Base-by-base conservation (phyloP, 2,329 filamentous ascomycete genomes). In the Myriosclerotinia duriaeana region DNA sequence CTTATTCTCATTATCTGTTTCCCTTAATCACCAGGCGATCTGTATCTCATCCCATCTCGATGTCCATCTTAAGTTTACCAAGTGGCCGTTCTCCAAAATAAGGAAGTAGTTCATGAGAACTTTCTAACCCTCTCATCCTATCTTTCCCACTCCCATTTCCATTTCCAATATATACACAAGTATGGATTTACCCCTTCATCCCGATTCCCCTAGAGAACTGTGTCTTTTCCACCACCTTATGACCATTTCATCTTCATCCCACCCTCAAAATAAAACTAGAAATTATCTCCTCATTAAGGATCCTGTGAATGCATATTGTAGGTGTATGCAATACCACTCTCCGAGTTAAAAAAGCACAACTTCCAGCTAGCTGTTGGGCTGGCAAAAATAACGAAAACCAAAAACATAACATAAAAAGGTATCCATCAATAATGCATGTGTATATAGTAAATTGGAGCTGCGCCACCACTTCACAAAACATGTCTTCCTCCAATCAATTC, bases 211-310 rank as follows among this genome's bases (percentile, higher is more conserved):
- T 22, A 17, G 12, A 22, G 17, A 60, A 14, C 9, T 36, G 30
- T 17, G 30, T 26, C n/a, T 20, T 50, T 26, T 12, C 30, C 14
- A 15, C 14, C 11, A n/a, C n/a, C 58, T 38, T 15, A 8, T 52
- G 30, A 52, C 9, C n/a, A 26, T n/a, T 20, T 46, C 44, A 34
- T 58, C 15, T 38, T 34, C 22, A 44, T 58, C 40, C 55, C 40
- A 58, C 15, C 58, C 58, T 36, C 34, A 38, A 50, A 61, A 40
- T 48, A 60, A 61, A 50, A 61, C 58, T 52, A 61, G 44, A 7
- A 50, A 61, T 61, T 61, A 61, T 61, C 30, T 50, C 34, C 30
- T 61, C 58, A 61, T 61, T 61, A 61, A 50, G 50, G 58, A 50
- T 38, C 34, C 44, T 17, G 44, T 17, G 50, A 5, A 38, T 50